Evolutionary conservation across 257 asterid genomes (phyloP).

Genomic region (Henckelia pumila): DNA sequence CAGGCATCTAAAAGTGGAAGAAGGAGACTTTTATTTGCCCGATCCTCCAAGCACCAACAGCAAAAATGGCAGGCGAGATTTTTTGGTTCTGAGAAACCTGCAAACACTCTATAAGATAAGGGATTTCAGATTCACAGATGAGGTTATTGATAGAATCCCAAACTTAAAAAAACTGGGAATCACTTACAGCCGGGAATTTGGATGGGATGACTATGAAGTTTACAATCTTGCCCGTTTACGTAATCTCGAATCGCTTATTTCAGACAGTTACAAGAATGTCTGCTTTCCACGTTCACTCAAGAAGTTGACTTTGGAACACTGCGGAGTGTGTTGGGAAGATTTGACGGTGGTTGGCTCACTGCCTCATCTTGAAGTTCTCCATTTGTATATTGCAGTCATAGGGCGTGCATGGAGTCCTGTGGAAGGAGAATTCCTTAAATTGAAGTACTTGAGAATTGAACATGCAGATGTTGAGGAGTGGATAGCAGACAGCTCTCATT

Average conservation of each 20-base stretch:
- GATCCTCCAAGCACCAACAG: no score
- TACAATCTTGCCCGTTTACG: slow-evolving; percentile 4
- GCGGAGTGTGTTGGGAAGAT: neutral
- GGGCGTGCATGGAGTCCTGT: slow-evolving; percentile 21
- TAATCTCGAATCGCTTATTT: slow-evolving; percentile 2
- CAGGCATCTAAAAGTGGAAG: no score
- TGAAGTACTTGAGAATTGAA: slow-evolving; percentile 3
- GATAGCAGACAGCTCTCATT: neutral
- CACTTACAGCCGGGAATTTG: no score
- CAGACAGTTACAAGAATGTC: neutral
- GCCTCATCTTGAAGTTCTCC: slow-evolving; percentile 26
- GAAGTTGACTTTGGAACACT: slow-evolving; percentile 5
- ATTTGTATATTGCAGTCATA: neutral
- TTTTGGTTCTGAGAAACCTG: no score
- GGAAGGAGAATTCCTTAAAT: slow-evolving; percentile 14
- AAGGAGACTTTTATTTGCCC: no score
- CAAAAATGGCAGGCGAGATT: no score
- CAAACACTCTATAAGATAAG: no score
- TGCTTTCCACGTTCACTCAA: slow-evolving; percentile 3
- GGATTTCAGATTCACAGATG: no score
- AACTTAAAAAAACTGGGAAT: no score
- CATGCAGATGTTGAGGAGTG: neutral
- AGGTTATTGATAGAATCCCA: no score
- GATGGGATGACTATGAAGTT: no score
- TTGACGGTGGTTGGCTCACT: no score